phyloP scores from a whole-genome alignment of 495 filamentous ascomycete species.

The Lophium mytilinum region DNA sequence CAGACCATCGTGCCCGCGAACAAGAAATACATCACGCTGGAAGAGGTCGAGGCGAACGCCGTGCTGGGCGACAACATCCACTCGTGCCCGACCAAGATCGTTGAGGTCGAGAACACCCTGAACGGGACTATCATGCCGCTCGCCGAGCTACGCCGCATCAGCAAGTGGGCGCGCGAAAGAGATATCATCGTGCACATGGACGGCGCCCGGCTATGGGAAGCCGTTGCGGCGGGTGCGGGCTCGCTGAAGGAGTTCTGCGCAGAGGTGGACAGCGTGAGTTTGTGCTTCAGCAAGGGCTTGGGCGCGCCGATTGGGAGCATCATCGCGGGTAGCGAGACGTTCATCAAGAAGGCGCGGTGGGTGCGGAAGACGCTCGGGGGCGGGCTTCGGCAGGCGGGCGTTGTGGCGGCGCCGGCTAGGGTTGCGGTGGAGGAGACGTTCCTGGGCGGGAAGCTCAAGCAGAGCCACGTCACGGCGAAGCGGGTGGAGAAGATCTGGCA shows the following conservation, averaged over 20 bases:
- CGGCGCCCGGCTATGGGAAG: conserved; percentile 65
- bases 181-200: conserved; percentile 72
- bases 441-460: conserved; percentile 54
- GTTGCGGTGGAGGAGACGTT: conserved; percentile 65
- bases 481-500: conserved; percentile 45
- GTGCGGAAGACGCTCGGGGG: conserved; percentile 80
- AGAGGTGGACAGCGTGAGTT: conserved; percentile 69
- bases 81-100: conserved; percentile 65
- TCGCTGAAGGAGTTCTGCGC: conserved; percentile 56
- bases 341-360: conserved; percentile 68
- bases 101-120: conserved; percentile 80
- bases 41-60: conserved; percentile 57
- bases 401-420: conserved; percentile 50
- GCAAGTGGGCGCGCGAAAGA: conserved; percentile 58
- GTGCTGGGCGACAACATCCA: conserved; percentile 49
- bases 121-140: conserved; percentile 71
- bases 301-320: conserved; percentile 84
- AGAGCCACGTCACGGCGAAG: conserved; percentile 57
- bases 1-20: conserved; percentile 55
- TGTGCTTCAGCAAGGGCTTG: conserved; percentile 85
- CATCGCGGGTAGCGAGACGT: conserved; percentile 55
- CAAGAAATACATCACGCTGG: conserved; percentile 62
- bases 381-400: conserved; percentile 64
- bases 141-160: conserved; percentile 56
- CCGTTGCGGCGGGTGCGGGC: conserved; percentile 34